These are phyloP conservation scores for Diaporthe aspalathi DNA, from an alignment of 2,329 filamentous ascomycete species.

Conservation along the genomic window DNA sequence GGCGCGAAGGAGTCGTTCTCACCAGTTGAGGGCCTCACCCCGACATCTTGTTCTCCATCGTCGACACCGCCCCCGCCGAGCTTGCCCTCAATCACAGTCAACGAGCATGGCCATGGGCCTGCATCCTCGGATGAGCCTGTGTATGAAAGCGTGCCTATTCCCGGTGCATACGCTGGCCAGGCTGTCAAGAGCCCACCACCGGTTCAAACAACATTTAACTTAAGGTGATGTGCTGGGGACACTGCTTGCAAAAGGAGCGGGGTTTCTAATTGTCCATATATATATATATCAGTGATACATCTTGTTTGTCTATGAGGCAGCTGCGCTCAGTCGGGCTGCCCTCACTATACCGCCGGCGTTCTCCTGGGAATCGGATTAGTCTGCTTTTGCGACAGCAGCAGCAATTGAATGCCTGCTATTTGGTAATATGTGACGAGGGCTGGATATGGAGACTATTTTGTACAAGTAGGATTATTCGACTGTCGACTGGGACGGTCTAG, in stretches of 20 bases:
- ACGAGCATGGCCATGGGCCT: constrained; percentile 68
- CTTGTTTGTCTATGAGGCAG: constrained; percentile 36
- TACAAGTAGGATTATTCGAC: constrained; percentile 3
- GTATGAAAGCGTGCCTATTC: constrained; percentile 89
- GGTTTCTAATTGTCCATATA: constrained; percentile 31
- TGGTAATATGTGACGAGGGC: constrained; percentile 23
- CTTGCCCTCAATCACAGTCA: constrained; percentile 57
- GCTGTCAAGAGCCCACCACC: constrained; percentile 64
- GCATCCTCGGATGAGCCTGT: constrained; percentile 83
- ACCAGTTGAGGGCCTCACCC: constrained; percentile 52
- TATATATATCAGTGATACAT: constrained; percentile 39
- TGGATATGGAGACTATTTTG: background rate
- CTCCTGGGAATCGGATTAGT: constrained; percentile 18
- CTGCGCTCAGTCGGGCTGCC: constrained; percentile 33
- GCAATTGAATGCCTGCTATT: constrained; percentile 31
- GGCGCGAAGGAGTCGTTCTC: constrained; percentile 70
- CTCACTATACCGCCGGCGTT: constrained; percentile 37
- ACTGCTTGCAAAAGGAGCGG: constrained; percentile 40
- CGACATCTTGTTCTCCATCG: constrained; percentile 39
- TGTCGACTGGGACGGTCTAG: constrained; percentile 4
- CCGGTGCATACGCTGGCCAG: constrained; percentile 78
- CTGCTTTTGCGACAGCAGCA: constrained; percentile 13
- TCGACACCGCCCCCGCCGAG: constrained; percentile 47
- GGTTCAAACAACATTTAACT: constrained; percentile 57
- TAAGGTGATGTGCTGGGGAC: background rate